A percentile compares a stretch with the other conserved stretches of the same genome.
These are phyloP conservation scores for Globisporangium abappressorium DNA, from an alignment of 352 stramenopile genomes.

Conservation along the genomic window DNA sequence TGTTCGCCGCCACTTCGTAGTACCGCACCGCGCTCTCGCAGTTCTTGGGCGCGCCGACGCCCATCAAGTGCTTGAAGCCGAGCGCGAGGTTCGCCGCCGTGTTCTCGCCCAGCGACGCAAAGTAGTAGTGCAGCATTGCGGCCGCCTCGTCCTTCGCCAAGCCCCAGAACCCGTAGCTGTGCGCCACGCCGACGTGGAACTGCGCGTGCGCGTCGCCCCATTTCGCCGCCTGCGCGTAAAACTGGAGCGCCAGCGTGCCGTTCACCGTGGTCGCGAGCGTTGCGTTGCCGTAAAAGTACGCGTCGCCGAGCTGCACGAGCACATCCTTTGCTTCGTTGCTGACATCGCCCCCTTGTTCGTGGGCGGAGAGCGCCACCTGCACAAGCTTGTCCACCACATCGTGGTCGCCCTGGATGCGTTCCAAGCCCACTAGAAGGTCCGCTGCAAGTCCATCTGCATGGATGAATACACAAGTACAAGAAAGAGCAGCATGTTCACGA, in stretches of 20 bases:
- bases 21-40: constrained; percentile 85
- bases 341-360: constrained; percentile 21
- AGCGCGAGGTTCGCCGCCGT: constrained; percentile 71
- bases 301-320: constrained; percentile 66
- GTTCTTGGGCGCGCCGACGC: constrained; percentile 67
- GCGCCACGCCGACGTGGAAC: constrained; percentile 83
- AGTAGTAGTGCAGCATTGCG: constrained; percentile 83
- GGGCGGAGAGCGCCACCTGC: constrained; percentile 35
- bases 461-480: not conserved
- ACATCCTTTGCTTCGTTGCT: constrained; percentile 32
- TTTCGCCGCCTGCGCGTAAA: constrained; percentile 60
- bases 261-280: constrained; percentile 61
- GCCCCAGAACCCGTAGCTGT: constrained; percentile 81
- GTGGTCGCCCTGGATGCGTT: constrained; percentile 30
- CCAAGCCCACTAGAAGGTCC: constrained; percentile 20
- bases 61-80: constrained; percentile 74
- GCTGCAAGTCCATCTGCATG: not conserved
- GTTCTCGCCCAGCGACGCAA: constrained; percentile 68
- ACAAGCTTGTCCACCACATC: constrained; percentile 36
- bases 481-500: not conserved
- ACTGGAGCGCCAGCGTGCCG: constrained; percentile 60
- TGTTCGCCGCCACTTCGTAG: constrained; percentile 87
- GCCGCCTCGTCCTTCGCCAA: constrained; percentile 55
- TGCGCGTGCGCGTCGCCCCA: constrained; percentile 65
- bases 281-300: constrained; percentile 79